These are phyloP conservation scores for Cynanchum wilfordii DNA, from an alignment of 257 asterid genomes.

Conservation along the genomic window DNA sequence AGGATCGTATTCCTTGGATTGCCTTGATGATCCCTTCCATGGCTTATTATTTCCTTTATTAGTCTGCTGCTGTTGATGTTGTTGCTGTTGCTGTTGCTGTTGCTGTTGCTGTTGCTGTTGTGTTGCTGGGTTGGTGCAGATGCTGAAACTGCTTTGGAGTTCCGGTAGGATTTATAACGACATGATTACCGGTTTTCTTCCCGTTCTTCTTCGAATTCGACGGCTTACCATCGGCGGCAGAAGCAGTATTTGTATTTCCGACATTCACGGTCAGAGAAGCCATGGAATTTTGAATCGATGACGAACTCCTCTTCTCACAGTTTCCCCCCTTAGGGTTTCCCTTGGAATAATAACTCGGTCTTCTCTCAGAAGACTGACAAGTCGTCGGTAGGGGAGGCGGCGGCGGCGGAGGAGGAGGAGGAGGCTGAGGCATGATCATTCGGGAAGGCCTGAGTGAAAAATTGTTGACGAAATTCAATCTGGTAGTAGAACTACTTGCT, in stretches of 20 bases:
- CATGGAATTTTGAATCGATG: constrained; percentile 38
- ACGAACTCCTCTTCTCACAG: constrained; percentile 34
- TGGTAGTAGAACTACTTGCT: not conserved
- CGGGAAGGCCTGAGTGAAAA: constrained; percentile 19
- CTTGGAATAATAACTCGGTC: constrained; percentile 6
- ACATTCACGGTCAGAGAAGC: constrained; percentile 24
- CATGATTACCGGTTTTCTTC: constrained; percentile 17
- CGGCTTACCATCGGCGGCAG: not conserved
- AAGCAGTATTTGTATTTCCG: not conserved
- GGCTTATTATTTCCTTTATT: constrained; percentile 24
- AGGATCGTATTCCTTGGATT: constrained; percentile 57
- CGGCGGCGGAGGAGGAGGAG: not conserved
- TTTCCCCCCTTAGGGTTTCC: constrained; percentile 37
- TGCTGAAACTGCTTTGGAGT: constrained; percentile 16
- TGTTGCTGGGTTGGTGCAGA: not conserved
- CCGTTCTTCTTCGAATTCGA: constrained; percentile 20
- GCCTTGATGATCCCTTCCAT: constrained; percentile 37
- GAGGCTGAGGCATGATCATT: not conserved
- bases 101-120: not conserved
- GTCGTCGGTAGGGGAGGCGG: not conserved
- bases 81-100: not conserved
- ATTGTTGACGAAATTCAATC: not conserved
- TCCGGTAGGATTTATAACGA: not conserved
- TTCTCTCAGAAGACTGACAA: not conserved
- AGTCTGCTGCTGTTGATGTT: not conserved